phyloP scores from a whole-genome alignment of 495 filamentous ascomycete species.

The Aspergillus coremiiformis region DNA sequence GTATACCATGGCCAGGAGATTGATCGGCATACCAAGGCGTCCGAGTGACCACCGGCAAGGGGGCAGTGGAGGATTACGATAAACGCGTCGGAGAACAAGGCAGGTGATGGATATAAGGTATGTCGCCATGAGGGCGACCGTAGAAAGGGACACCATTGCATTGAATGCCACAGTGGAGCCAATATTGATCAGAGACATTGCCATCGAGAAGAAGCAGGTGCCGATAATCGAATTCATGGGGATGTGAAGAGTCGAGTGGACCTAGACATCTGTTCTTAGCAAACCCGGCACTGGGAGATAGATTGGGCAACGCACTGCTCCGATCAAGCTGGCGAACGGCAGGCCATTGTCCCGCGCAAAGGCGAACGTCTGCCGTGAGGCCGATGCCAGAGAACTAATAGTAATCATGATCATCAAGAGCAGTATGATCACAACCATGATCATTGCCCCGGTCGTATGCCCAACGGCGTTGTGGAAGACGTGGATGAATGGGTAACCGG shows the following conservation, averaged over 20 bases:
- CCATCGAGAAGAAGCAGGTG: background rate
- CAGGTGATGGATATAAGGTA: conserved; percentile 37
- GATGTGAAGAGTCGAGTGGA: conserved; percentile 39
- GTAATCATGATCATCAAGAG: conserved; percentile 35
- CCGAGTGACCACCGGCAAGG: conserved; percentile 37
- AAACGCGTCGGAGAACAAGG: conserved; percentile 29
- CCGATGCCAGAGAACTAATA: conserved; percentile 33
- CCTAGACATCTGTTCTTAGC: background rate
- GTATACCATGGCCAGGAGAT: conserved; percentile 31
- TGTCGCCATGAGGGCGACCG: conserved; percentile 33
- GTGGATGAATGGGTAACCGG: conserved; percentile 33
- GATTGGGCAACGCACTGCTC: conserved; percentile 1
- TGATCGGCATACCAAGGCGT: conserved; percentile 24
- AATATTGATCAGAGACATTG: conserved; percentile 35
- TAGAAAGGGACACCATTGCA: conserved; percentile 37
- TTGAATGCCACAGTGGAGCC: conserved; percentile 40
- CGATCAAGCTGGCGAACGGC: conserved; percentile 29
- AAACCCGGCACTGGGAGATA: background rate
- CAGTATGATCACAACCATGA: conserved; percentile 33
- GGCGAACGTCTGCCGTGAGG: conserved; percentile 41
- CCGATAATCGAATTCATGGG: conserved; percentile 39
- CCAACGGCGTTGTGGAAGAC: conserved; percentile 28
- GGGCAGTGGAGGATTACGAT: conserved; percentile 34
- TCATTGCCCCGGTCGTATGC: conserved; percentile 24
- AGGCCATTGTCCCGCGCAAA: conserved; percentile 48